Evolutionary conservation across 768 basidiomycete genomes (phyloP), one percentile per base, ranked within the genome.

Genomic region (Boletellus sp.): DNA sequence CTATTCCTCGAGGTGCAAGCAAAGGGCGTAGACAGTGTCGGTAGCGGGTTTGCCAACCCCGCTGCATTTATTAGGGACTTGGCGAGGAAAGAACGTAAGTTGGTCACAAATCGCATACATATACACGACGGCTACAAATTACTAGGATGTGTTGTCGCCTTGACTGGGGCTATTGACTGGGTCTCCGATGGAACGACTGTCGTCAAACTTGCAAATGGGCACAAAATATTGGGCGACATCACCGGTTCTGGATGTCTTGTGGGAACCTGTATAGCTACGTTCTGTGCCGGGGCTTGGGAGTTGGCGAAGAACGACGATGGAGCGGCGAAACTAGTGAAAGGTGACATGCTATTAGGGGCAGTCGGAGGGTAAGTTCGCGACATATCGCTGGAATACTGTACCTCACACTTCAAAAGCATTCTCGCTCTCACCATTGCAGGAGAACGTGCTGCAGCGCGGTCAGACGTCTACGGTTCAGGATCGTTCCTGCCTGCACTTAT

Each of bases 231-330:
- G 8, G 85, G 83, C 0, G 74, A 78, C 47, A 92, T 97, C 48
- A 96, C 94, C 0, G 94, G 94, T 1, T 89, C 89, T 22, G 94
- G 94, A 4, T 97, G 94, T 61, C 82, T 94, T 65, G 72, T 82
- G 20, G 88, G 87, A 23, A 87, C 87, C 10, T 74, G 78, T 26
- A 78, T 95, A 42, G 87, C 91, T 1, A 80, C 85, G 15, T 94
- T 85, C 69, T 90, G 87, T 63, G 91, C 85, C 4, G 85, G 80
- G 2, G 81, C 84, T 61, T 78, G 26, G 64, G 67, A 28, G 67
- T 68, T n/a, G 63, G 70, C 17, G 37, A 63, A 56, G 48, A 63
- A 42, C 46, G 57, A 53, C 51, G 57, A 53, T 32, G 56, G 33
- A 5, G 68, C 70, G 15, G 77, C 73, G 3, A 70, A 64, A 41